phyloP scores from a whole-genome alignment of 1,284 basidiomycete genomes.

The Coniophora puteana region DNA sequence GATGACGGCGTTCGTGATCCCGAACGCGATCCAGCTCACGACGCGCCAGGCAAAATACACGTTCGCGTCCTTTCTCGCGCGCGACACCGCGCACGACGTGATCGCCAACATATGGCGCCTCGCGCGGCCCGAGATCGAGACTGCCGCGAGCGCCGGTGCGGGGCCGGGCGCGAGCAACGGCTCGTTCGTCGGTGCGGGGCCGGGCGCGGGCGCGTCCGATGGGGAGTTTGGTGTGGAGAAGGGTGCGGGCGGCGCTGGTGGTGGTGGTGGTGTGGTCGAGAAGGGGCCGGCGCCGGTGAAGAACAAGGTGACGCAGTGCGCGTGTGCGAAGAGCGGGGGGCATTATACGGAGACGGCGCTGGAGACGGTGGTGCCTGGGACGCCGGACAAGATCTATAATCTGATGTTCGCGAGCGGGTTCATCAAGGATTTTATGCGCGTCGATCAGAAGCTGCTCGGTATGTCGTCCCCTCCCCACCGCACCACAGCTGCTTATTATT shows the following conservation, averaged over 20 bases:
- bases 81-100: constrained; percentile 96
- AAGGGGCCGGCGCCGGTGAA: constrained; percentile 7
- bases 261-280: constrained; percentile 4
- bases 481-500: constrained; percentile 1
- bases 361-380: constrained; percentile 80
- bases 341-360: constrained; percentile 78
- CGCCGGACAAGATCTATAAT: constrained; percentile 94
- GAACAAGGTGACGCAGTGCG: constrained; percentile 67
- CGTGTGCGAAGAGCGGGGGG: constrained; percentile 66
- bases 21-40: constrained; percentile 92
- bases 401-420: constrained; percentile 96
- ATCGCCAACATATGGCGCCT: constrained; percentile 96
- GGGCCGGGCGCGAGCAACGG: constrained; percentile 14
- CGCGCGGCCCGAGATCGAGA: constrained; percentile 71
- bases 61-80: constrained; percentile 94
- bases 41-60: constrained; percentile 85
- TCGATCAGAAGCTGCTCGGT: constrained; percentile 90
- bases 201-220: constrained; percentile 20
- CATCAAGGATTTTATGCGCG: constrained; percentile 89
- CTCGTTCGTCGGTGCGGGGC: constrained; percentile 20
- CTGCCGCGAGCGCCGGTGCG: constrained; percentile 19
- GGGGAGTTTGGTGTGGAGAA: constrained; percentile 2
- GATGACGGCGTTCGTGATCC: constrained; percentile 98
- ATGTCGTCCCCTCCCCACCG: constrained; percentile 21
- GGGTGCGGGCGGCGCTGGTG: constrained; percentile 5